phyloP scores from a whole-genome alignment of 1,284 basidiomycete genomes.

The Leccinum griseonigrum region DNA sequence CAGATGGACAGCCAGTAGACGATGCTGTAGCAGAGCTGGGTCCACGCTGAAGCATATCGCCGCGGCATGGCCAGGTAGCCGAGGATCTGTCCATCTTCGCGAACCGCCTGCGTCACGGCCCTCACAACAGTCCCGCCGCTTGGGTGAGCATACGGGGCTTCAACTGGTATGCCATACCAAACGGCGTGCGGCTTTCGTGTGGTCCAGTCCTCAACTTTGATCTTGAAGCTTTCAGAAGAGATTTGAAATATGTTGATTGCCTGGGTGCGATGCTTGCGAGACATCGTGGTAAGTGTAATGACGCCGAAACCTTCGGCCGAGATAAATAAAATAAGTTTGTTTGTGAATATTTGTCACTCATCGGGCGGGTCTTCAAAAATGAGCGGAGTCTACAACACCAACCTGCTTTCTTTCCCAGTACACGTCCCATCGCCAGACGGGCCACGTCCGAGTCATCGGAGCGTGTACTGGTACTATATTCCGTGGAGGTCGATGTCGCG shows the following conservation, averaged over 20 bases:
- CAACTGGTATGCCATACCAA: neutral
- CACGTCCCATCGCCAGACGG: neutral
- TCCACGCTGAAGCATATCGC: neutral
- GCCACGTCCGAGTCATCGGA: neutral
- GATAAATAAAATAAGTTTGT: neutral
- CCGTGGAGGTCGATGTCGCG: neutral
- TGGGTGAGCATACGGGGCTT: neutral
- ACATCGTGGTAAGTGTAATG: neutral
- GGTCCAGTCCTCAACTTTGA: neutral
- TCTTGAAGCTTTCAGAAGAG: neutral
- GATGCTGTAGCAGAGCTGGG: neutral
- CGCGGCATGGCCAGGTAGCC: neutral
- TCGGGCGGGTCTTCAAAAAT: neutral
- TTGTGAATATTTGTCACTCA: neutral
- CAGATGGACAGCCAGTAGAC: neutral
- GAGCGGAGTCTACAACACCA: neutral
- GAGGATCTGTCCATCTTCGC: neutral
- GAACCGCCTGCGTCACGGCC: neutral
- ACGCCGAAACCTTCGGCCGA: neutral
- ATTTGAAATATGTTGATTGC: neutral
- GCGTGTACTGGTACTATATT: neutral
- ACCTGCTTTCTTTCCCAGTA: neutral
- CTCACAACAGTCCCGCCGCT: neutral
- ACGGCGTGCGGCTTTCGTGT: neutral
- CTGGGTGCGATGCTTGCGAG: neutral